Base-by-base conservation (phyloP, 2,329 filamentous ascomycete species). In the Fusarium xyrophilum region DNA sequence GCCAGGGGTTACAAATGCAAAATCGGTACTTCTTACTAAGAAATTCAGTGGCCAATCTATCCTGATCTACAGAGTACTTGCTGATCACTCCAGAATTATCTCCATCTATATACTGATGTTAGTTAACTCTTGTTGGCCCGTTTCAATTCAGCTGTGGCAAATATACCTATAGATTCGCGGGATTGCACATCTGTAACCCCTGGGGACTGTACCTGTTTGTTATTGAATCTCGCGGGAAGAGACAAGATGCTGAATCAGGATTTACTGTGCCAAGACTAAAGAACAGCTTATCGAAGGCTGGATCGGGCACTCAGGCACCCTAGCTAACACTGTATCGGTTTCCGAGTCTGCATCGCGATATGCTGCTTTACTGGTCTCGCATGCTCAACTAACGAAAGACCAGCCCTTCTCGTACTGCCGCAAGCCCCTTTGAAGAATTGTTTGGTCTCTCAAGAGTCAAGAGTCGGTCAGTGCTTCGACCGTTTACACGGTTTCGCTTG, bases 241-340 rank as follows among this genome's bases (percentile, higher is more conserved):
- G 46, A 39, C 27, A 28, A 10, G 39, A 39, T 30, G 17, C 46
- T 54, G n/a, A 47, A 65, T 35, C 40, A 48, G 35, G 42, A n/a
- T 23, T 23, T 52, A 36, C 28, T 23, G 43, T 61, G 40, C 33
- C 60, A 40, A 46, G 54, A n/a, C 27, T 60, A 48, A 33, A 30
- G 17, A n/a, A 65, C 65, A 65, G 36, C 54, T 60, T 65, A 65
- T 65, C 54, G 38, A 46, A 33, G 38, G 33, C 27, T 65, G 60
- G 40, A 42, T 47, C 46, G 25, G 60, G 28, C 38, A 56, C 7
- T 47, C 27, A 28, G 28, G 28, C 28, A 30, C 28, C 8, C 17
- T 40, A 23, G 14, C 21, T 38, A 43, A 38, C 19, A 44, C 59
- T 46, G 51, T 46, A 21, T 63, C 30, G 30, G 46, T 27, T 36